Conservation (phyloP, 306 rosid genomes). For the Quercus ilex region DNA sequence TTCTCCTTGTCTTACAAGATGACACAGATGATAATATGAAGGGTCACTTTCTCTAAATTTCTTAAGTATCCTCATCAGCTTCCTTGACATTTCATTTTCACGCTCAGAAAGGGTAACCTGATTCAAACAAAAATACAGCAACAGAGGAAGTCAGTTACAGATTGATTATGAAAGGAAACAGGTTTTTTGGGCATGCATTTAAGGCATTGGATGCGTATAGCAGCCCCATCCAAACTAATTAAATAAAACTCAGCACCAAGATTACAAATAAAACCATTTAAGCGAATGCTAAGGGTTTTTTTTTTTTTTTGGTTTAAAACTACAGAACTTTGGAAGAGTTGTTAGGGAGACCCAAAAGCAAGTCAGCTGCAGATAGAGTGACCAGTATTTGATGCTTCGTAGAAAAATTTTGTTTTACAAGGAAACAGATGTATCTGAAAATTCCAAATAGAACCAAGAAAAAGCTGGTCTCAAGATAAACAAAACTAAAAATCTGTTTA, state of each 20-base stretch:
- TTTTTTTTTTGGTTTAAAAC: neutral
- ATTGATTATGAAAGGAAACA: neutral
- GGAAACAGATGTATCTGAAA: neutral
- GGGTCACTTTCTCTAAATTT: constrained; percentile 65
- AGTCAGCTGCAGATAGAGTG: neutral
- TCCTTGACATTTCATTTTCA: constrained; percentile 83
- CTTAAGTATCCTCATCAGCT: constrained; percentile 56
- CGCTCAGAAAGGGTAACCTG: constrained; percentile 64
- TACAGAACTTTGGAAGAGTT: neutral
- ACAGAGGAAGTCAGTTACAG: neutral
- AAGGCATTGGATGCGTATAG: neutral
- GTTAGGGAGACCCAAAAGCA: neutral
- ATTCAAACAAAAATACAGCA: constrained; percentile 19
- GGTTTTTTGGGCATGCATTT: neutral
- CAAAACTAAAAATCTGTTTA: neutral
- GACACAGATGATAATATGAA: constrained; percentile 60
- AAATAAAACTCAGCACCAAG: neutral
- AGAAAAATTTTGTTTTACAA: neutral
- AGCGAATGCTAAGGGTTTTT: neutral
- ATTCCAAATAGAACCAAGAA: neutral
- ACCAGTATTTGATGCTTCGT: neutral
- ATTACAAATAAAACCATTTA: neutral
- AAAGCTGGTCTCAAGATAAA: neutral
- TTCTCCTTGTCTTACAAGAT: constrained; percentile 98
- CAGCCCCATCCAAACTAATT: neutral